These are phyloP conservation scores for Phytophthora cactorum DNA, from an alignment of 352 stramenopile genomes.

Conservation along the genomic window DNA sequence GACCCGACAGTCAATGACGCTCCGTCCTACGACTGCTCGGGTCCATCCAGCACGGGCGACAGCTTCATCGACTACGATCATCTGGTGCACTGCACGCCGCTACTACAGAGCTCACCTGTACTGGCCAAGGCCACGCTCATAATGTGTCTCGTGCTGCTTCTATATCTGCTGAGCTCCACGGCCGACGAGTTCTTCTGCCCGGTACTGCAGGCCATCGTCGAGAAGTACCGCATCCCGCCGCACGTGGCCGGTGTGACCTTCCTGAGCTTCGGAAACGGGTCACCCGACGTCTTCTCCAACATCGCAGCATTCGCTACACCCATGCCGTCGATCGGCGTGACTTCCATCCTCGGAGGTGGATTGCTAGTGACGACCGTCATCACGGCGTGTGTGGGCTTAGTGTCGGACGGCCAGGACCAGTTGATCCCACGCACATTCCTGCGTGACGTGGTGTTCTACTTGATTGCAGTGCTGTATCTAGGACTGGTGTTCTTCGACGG, in stretches of 20 bases:
- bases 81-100: constrained; percentile 58
- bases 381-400: constrained; percentile 70
- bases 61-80: constrained; percentile 78
- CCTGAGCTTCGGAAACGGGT: constrained; percentile 84
- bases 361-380: constrained; percentile 83
- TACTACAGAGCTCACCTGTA: constrained; percentile 48
- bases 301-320: constrained; percentile 72
- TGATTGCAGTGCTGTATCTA: constrained; percentile 71
- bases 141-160: constrained; percentile 57
- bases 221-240: constrained; percentile 77
- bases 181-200: constrained; percentile 87
- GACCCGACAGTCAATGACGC: constrained; percentile 6
- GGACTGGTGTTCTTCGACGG: constrained; percentile 77
- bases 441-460: constrained; percentile 81
- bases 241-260: constrained; percentile 82
- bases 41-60: constrained; percentile 28
- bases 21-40: constrained; percentile 38
- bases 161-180: constrained; percentile 84
- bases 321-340: constrained; percentile 73
- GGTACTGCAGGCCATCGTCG: constrained; percentile 74
- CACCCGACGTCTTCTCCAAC: constrained; percentile 82
- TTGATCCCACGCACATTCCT: constrained; percentile 79
- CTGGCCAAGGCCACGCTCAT: constrained; percentile 52
- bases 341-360: constrained; percentile 71
- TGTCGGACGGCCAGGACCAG: constrained; percentile 73